A percentile compares a stretch with the other conserved stretches of the same genome.
These are phyloP conservation scores for Irpex lacteus DNA, from an alignment of 1,284 basidiomycete genomes.

Conservation along the genomic window DNA sequence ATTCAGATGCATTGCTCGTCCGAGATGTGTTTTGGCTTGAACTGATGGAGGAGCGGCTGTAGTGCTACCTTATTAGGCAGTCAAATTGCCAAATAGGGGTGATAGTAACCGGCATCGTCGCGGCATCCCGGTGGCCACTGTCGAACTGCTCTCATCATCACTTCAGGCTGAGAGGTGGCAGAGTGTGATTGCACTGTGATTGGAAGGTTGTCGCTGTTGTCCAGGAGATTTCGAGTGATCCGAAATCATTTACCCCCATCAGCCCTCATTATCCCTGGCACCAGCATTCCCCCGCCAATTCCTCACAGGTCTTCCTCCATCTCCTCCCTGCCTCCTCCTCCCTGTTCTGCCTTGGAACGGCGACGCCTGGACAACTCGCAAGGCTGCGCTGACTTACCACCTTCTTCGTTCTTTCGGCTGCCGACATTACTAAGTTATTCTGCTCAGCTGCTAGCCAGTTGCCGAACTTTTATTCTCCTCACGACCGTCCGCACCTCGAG, in stretches of 20 bases:
- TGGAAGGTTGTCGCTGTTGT: conserved; percentile 20
- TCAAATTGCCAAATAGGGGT: not conserved
- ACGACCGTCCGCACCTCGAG: conserved; percentile 17
- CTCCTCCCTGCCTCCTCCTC: not conserved
- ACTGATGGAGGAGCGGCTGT: not conserved
- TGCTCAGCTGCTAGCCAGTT: conserved; percentile 25
- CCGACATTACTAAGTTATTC: conserved; percentile 10
- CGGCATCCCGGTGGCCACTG: not conserved
- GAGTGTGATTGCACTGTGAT: too few relatives aligned
- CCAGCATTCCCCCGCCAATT: not conserved
- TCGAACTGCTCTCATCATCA: not conserved
- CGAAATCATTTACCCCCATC: conserved; percentile 3
- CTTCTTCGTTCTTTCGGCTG: not conserved
- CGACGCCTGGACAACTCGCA: conserved; percentile 14
- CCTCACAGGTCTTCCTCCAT: not conserved
- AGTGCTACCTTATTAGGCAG: conserved; percentile 1
- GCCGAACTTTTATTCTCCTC: conserved; percentile 12
- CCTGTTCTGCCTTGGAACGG: not conserved
- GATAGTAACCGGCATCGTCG: conserved; percentile 10
- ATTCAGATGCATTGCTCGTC: not conserved
- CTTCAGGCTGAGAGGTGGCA: too few relatives aligned
- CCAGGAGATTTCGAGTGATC: conserved; percentile 29
- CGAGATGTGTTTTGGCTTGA: not conserved
- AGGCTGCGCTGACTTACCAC: not conserved
- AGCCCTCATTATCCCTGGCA: not conserved